A percentile compares a stretch with the other conserved stretches of the same genome.
These are phyloP conservation scores for Hordeum vulgare DNA, from an alignment of 176 grass and related monocot genomes.

Conservation along the genomic window MorexV3_pseudomolecules_assembly NC_058519.1:653691933-653692432, in stretches of 20 bases:
- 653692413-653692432: background rate
- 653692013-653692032: constrained; percentile 73
- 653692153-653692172: constrained; percentile 69
- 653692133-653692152: constrained; percentile 89
- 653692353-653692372: background rate
- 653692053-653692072: constrained; percentile 53
- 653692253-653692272: constrained; percentile 82
- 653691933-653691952: constrained; percentile 79
- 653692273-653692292: constrained; percentile 69
- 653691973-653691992: constrained; percentile 93
- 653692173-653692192: constrained; percentile 60
- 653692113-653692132: constrained; percentile 80
- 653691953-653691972: constrained; percentile 68
- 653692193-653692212: constrained; percentile 79
- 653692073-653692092: constrained; percentile 48
- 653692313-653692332: constrained; percentile 92
- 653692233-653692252: constrained; percentile 42
- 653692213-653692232: constrained; percentile 53
- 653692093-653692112: constrained; percentile 86
- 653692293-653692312: constrained; percentile 87
- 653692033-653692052: constrained; percentile 78
- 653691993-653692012: constrained; percentile 73
- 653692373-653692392: background rate
- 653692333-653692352: constrained; percentile 49
- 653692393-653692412: background rate